A percentile compares a stretch with the other conserved stretches of the same genome.
These are phyloP conservation scores for Claviceps capensis DNA, from an alignment of 2,329 filamentous ascomycete genomes.

Conservation along the genomic window DNA sequence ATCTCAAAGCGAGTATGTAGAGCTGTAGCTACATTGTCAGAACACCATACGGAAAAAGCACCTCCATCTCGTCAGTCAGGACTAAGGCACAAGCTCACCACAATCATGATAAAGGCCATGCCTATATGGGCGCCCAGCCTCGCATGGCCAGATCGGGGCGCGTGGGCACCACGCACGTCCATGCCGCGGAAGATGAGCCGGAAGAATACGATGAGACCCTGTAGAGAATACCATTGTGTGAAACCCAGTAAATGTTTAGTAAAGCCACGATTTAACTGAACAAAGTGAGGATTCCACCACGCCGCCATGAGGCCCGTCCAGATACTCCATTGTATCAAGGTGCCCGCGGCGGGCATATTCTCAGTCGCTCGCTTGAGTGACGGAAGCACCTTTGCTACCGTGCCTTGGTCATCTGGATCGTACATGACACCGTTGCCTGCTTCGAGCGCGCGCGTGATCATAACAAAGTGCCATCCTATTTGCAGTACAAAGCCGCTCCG, in stretches of 20 bases:
- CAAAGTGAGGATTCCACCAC: constrained; percentile 59
- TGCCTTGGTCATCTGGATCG: constrained; percentile 18
- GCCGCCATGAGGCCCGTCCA: constrained; percentile 35
- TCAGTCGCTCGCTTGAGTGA: constrained; percentile 8
- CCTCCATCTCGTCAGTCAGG: too few relatives aligned
- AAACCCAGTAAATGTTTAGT: constrained; percentile 46
- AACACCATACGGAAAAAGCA: background rate
- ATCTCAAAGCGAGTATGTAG: constrained; percentile 27
- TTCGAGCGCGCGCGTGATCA: constrained; percentile 14
- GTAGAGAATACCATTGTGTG: constrained; percentile 51
- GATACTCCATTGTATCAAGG: constrained; percentile 33
- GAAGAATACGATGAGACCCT: constrained; percentile 42
- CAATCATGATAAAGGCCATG: constrained; percentile 35
- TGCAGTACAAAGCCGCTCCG: constrained; percentile 31
- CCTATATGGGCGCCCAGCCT: constrained; percentile 40
- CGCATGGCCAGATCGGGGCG: constrained; percentile 23
- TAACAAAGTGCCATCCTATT: constrained; percentile 35
- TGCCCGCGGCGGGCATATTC: constrained; percentile 26
- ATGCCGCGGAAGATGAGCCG: constrained; percentile 36
- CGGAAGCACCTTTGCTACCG: constrained; percentile 6
- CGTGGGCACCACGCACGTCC: constrained; percentile 25
- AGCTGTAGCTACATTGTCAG: constrained; percentile 20
- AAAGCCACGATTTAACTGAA: constrained; percentile 45
- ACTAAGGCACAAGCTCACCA: constrained; percentile 28
- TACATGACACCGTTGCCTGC: constrained; percentile 18